Evolutionary conservation across 805 yeast genomes (phyloP), one percentile per base, ranked within the genome.

Genomic region (Ogataea pilisensis): DNA sequence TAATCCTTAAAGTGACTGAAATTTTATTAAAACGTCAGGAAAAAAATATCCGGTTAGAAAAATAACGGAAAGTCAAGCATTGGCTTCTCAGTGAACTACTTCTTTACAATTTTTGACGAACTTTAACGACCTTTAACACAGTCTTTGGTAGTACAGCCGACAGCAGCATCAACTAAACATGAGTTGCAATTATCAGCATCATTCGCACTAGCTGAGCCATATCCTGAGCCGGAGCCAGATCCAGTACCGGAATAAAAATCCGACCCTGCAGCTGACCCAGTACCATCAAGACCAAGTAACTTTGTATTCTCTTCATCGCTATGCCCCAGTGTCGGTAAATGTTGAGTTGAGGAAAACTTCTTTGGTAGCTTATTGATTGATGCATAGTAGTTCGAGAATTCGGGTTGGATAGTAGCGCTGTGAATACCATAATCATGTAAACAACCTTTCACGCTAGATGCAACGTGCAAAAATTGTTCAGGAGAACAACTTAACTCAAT

Each of bases 351-450:
- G 4, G 65, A 52, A 41, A 44, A 65, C 25, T 55, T 44, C 26
- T 51, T 49, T 22, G 66, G 66, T 21, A 63, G 48, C 44, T 51
- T 49, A 37, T 61, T 54, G 31, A 43, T 46, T 26, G 50, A 51
- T 24, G 58, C 58, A 30, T 64, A 65, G 43, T 53, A 64, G 9
- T 49, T 45, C 2, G 70, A 60, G 55, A 91, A 93, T 66, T 91
- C 99, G 0, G 99, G 99, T 65, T 91, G 99, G 37, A 93, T 90
- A 2, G 99, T 91, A 16, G 91, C 95, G 28, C 93, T 84, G 56
- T 90, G 95, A 45, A 91, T 82, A 34, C 95, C 96, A 57, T 82
- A 83, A 21, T 74, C 79, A 54, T 87, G 95, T 54, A 91, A 72
- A 34, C 89, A 80, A 38, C 76, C 76, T 61, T 93, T 78, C 39